Conservation (phyloP, 2,329 filamentous ascomycete species). For the Aspergillus persii region DNA sequence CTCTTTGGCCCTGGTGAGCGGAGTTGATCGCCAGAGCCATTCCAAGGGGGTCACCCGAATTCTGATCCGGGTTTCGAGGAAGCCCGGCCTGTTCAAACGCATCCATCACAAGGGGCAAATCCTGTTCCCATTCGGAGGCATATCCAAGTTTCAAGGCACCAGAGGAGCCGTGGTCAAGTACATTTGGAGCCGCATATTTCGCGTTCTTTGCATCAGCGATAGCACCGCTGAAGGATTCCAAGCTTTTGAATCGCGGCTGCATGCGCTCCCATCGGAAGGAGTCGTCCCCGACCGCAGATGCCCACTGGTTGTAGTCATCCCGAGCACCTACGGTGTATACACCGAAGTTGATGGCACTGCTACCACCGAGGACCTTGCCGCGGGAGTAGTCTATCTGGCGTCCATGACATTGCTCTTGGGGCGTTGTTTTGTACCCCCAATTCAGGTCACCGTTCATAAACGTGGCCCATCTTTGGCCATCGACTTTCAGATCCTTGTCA, state of each 20-base stretch:
- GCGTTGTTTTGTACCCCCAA: constrained; percentile 52
- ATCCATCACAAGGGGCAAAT: constrained; percentile 47
- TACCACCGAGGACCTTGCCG: constrained; percentile 53
- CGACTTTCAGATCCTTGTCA: constrained; percentile 47
- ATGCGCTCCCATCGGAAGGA: constrained; percentile 56
- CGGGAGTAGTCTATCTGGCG: constrained; percentile 51
- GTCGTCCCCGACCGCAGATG: constrained; percentile 54
- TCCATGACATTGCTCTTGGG: constrained; percentile 45
- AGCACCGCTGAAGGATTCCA: constrained; percentile 54
- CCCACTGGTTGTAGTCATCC: constrained; percentile 64
- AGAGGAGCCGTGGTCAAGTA: constrained; percentile 47
- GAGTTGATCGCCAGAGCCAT: constrained; percentile 53
- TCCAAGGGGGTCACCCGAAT: constrained; percentile 59
- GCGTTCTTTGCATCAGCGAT: constrained; percentile 36
- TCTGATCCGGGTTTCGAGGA: constrained; percentile 54
- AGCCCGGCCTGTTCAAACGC: constrained; percentile 51
- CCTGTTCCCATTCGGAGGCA: constrained; percentile 50
- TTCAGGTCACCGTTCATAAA: constrained; percentile 52
- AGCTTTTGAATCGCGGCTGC: constrained; percentile 49
- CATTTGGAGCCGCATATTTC: constrained; percentile 50
- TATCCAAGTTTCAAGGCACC: constrained; percentile 53
- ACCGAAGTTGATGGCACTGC: constrained; percentile 55
- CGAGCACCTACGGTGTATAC: constrained; percentile 55
- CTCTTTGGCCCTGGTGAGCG: constrained; percentile 48
- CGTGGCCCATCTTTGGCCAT: constrained; percentile 56